Evolutionary conservation across 2,329 filamentous ascomycete genomes (phyloP), one percentile per base, ranked within the genome.

Genomic region (Venturia oleaginea): DNA sequence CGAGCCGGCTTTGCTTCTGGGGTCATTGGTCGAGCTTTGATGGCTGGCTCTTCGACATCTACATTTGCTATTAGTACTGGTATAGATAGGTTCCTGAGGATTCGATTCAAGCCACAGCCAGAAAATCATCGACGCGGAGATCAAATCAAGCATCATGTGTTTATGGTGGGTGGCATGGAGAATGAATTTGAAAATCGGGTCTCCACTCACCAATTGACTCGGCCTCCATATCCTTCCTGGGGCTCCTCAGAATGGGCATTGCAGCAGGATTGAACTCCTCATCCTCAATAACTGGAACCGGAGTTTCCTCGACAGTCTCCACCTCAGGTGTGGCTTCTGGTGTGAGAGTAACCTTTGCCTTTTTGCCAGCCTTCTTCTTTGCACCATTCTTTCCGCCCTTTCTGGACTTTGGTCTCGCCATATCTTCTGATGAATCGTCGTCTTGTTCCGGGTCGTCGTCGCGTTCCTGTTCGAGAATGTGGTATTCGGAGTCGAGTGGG

Each of bases 1-100:
- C 62, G 54, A 19, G 24, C 59, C 24, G 37, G 42, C 38, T 55
- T 67, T 65, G 57, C 63, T 61, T 17, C 59, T 42, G 24, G 63
- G 37, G 48, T 54, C 32, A 24, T 15, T 54, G 48, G 48, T 54
- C 48, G 48, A 22, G 48, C 11, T 30, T 54, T 32, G 10, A 24
- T 7, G 15, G 8, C 15, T 11, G 51, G 51, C 51, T 57, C 27
- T 34, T 57, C 51, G 4, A 13, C 24, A 34, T 15, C 51, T 57
- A 22, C 10, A 11, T 10, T 10, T 3, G 22, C 7, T 27, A 13
- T 51, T 22, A 51, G 46, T 27, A 27, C 22, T 5, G 46, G 13
- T 2, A 15, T 27, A 2, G 22, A 51, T 51, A 15, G 4, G 17
- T 24, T 15, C 8, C 11, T 51, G 13, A 10, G 3, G 17, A 4